phyloP scores from a whole-genome alignment of 768 basidiomycete genomes.

The Psilocybe cubensis region DNA sequence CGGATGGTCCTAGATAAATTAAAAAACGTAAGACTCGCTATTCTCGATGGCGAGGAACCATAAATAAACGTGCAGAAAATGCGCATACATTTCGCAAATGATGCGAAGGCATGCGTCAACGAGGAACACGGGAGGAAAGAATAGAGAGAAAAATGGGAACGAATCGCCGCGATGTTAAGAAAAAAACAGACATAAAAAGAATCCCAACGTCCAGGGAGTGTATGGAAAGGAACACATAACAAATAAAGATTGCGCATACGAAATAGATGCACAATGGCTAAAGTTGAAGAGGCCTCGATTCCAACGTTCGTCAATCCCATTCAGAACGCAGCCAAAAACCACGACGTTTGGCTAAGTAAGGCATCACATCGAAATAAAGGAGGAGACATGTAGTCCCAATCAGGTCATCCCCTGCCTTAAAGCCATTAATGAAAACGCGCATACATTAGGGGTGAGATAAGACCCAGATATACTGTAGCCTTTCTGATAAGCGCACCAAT shows the following conservation, averaged over 20 bases:
- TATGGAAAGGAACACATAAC: too few species aligned
- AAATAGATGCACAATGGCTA: too few species aligned
- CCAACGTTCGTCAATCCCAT: too few species aligned
- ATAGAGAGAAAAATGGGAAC: not conserved
- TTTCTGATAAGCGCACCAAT: not conserved
- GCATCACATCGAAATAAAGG: not conserved
- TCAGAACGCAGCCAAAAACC: not conserved
- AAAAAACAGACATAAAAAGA: too few species aligned
- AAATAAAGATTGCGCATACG: too few species aligned
- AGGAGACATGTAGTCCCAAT: not conserved
- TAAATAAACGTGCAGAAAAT: not conserved
- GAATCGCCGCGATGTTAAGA: too few species aligned
- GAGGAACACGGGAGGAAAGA: not conserved
- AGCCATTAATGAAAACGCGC: not conserved
- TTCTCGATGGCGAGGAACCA: not conserved
- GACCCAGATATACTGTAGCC: not conserved
- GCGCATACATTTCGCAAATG: not conserved
- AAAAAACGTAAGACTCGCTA: slow-evolving; percentile 5
- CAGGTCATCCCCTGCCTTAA: not conserved
- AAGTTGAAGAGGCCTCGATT: too few species aligned
- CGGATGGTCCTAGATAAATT: slow-evolving; percentile 53
- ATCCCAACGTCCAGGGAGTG: too few species aligned
- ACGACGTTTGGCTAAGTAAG: not conserved
- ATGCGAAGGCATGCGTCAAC: too few species aligned
- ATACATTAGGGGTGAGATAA: not conserved